phyloP scores from a whole-genome alignment of 148 eudicot species.

The Mesembryanthemum crystallinum region DNA sequence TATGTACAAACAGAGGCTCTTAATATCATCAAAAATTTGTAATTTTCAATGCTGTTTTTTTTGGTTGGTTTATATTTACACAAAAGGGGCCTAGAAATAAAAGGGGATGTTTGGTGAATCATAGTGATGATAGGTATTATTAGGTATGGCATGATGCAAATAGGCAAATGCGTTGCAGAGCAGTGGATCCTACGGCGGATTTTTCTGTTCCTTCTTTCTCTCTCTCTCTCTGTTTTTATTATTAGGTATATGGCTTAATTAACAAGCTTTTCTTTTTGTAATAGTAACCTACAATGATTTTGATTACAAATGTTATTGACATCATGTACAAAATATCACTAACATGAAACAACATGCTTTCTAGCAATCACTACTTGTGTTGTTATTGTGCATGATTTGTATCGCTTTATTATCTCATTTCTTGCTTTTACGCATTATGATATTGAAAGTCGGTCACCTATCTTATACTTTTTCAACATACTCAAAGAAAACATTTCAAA shows the following conservation, averaged over 20 bases:
- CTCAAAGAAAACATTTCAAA: no score
- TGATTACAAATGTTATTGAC: not conserved
- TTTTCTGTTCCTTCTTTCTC: not conserved
- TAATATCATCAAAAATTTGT: not conserved
- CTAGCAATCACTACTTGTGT: not conserved
- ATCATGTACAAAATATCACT: conserved; percentile 6
- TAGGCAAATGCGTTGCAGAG: not conserved
- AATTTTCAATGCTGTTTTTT: not conserved
- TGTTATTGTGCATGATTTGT: no score
- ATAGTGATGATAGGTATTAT: not conserved
- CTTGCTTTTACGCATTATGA: no score
- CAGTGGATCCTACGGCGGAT: not conserved
- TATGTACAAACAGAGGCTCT: not conserved
- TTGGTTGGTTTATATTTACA: not conserved
- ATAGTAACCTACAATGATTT: not conserved
- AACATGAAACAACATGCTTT: not conserved
- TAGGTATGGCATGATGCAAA: no score
- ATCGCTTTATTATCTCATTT: no score
- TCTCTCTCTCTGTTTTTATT: not conserved
- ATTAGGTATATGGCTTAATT: not conserved
- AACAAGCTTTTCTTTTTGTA: not conserved
- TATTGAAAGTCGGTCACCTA: no score
- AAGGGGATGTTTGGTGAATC: not conserved
- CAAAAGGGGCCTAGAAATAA: not conserved
- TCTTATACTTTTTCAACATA: no score